Base-by-base conservation (phyloP, 1,284 basidiomycete genomes). In the Cystobasidium sp. region DNA sequence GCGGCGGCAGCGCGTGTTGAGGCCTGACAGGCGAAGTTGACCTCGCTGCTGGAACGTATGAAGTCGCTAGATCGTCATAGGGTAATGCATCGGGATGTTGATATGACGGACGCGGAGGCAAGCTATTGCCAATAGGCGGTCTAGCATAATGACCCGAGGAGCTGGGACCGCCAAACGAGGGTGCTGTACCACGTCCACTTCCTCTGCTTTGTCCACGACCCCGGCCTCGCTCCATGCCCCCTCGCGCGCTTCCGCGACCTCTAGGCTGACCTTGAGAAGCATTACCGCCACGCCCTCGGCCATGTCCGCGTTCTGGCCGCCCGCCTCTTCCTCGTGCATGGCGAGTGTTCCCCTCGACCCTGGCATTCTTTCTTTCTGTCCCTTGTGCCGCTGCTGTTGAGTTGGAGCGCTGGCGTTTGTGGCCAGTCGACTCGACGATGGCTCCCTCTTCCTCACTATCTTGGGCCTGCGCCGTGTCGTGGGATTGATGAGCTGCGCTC, bases 11-110 rank as follows among this genome's bases (percentile, higher is more conserved):
- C 5, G 47, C 22, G 41, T 59, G 58, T 44, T 51, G 46, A 10
- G 56, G 53, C 41, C 68, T 58, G 8, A 66, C 51, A 6, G 64
- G 64, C 1, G 64, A 66, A 6, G 41, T 41, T 16, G 64, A 53
- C 39, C 68, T 39, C 31, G 22, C 44, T 58, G 41, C 14, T 39
- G 41, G 59, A 61, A 41, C 22, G 14, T 51, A 39, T 46, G 52
- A 37, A 37, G 44, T 52, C 18, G 58, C 20, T 46, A 58, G 20
- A 37, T 56, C 63, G 31, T 73, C 70, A 43, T 73, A 73, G 20
- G 70, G 70, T 9, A 73, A 63, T 46, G 70, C 70, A 59, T 73
- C 70, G 10, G 70, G 70, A 66, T 73, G 70, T 51, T 66, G 70
- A 61, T 65, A 73, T n/a, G 51, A 9, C 37, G 70, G 70, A 16